Evolutionary conservation across 2,329 filamentous ascomycete species (phyloP), one percentile per base, ranked within the genome.

Genomic region (Colletotrichum plurivorum): DNA sequence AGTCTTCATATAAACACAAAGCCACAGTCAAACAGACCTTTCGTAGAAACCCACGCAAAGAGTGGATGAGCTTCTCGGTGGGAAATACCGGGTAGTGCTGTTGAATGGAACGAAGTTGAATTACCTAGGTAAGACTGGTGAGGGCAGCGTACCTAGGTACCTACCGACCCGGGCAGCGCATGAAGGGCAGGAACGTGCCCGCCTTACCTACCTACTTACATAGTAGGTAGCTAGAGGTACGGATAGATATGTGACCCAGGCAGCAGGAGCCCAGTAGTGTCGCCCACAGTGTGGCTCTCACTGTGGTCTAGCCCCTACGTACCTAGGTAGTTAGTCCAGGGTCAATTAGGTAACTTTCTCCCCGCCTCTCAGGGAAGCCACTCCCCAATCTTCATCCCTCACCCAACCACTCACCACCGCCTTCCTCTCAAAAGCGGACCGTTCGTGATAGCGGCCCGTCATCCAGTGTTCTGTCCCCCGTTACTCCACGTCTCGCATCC

Each of bases 31-130:
- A 36, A 36, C 31, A 36, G 10, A 10, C 31, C 9, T 36, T 36
- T 36, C 10, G 31, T 9, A 9, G 31, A 36, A 36, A 36, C 8
- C 31, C 31, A 10, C 31, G 31, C 10, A 36, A 36, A 36, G 31
- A 10, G 8, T 36, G 31, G 31, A 10, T 36, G 31, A 10, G 10
- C 31, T 8, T 10, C 31, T 36, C 31, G 10, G 10, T 36, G 10
- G 31, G 8, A 36, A 10, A 36, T 36, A 10, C 31, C 10, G 31
- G 31, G 31, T 36, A 36, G 31, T 36, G 10, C 31, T 36, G 31
- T 36, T 36, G 18, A 41, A 15, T 10, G 18, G 27, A 15, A 43
- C 57, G 63, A 52, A 56, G 63, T 69, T 39, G 67, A 67, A 69
- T 18, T 67, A 22, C 20, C 20, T 22, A 22, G 20, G 20, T 22